Evolutionary conservation across 345 rosid genomes (phyloP).

Genomic region (Hypericum androsaemum): DNA sequence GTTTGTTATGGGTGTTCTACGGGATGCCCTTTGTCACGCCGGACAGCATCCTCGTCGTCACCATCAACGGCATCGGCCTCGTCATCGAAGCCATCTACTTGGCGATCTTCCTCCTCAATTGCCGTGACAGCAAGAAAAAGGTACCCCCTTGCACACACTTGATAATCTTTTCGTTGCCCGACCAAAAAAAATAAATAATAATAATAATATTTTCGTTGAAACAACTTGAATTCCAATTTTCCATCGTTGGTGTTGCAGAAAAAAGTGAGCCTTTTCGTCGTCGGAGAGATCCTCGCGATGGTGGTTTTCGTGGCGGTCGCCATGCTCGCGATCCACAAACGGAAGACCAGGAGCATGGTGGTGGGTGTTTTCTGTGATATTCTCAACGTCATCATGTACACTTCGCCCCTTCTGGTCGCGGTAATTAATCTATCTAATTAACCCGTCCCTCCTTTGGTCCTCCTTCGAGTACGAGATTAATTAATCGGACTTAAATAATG

Average conservation of each 20-base stretch:
- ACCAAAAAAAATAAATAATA: too few relatives aligned
- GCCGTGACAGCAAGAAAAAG: conserved; percentile 6
- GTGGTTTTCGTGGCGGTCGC: conserved; percentile 28
- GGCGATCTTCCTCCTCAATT: conserved; percentile 38
- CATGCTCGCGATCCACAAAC: conserved; percentile 27
- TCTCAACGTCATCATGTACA: conserved; percentile 48
- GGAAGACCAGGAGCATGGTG: conserved; percentile 32
- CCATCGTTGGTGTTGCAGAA: too few relatives aligned
- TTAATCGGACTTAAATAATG: background rate
- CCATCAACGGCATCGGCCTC: conserved; percentile 56
- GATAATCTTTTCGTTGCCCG: too few relatives aligned
- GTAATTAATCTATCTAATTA: conserved; percentile 18
- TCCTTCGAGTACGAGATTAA: background rate
- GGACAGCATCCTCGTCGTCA: conserved; percentile 43
- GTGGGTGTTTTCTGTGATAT: conserved; percentile 34
- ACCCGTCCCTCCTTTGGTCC: too few relatives aligned
- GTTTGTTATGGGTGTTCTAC: conserved; percentile 61
- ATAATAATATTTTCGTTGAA: too few relatives aligned
- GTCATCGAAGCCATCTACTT: conserved; percentile 43
- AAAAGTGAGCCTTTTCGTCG: too few relatives aligned
- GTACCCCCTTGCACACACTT: too few relatives aligned
- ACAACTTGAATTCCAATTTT: too few relatives aligned
- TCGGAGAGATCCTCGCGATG: conserved; percentile 8
- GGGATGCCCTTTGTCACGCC: conserved; percentile 62
- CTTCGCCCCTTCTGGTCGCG: conserved; percentile 66